phyloP scores from a whole-genome alignment of 164 flowering plant species.

The Nelumbo lutea region DNA sequence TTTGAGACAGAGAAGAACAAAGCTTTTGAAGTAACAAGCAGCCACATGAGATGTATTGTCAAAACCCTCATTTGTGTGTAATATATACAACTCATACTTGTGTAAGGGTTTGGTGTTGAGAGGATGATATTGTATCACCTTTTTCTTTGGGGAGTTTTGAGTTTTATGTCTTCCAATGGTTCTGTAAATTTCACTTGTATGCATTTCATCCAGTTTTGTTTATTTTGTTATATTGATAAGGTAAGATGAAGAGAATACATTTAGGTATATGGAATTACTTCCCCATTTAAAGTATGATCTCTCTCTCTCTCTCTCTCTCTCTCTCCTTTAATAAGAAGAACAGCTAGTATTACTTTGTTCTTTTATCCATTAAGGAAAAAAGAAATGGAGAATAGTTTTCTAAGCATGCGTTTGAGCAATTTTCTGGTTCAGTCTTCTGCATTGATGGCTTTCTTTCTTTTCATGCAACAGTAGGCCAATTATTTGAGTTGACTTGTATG shows the following conservation, averaged over 20 bases:
- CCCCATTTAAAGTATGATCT: neutral
- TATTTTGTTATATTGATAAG: neutral
- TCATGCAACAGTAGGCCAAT: too few species aligned
- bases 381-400: too few species aligned
- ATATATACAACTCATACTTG: slow-evolving; percentile 11
- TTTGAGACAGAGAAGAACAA: slow-evolving; percentile 25
- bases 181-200: neutral
- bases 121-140: slow-evolving; percentile 1
- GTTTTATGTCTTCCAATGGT: neutral
- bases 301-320: neutral
- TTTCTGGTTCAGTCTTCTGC: too few species aligned
- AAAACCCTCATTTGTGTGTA: slow-evolving; percentile 6
- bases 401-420: too few species aligned
- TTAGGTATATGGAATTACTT: neutral
- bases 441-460: too few species aligned
- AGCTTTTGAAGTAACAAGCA: slow-evolving; percentile 13
- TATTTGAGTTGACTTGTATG: too few species aligned
- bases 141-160: neutral
- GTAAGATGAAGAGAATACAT: slow-evolving; percentile 1
- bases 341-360: too few species aligned
- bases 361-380: too few species aligned
- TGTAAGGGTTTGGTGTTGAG: slow-evolving; percentile 8
- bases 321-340: too few species aligned
- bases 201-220: slow-evolving; percentile 7
- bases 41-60: neutral